Conservation (phyloP, 179 eudicot genomes). For the Sideroxylon spinosum region DNA sequence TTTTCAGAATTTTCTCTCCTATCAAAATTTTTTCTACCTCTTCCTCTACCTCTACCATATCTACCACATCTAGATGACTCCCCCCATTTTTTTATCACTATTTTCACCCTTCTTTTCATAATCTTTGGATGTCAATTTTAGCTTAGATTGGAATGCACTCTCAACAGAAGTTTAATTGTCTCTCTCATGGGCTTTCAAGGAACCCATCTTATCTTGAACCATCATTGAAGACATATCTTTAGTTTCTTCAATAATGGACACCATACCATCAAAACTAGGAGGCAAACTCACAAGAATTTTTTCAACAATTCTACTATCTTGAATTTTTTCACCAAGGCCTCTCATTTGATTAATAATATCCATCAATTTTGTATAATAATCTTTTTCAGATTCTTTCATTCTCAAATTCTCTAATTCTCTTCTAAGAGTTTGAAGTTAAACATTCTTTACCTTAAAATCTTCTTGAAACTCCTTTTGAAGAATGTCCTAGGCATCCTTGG, state of each 20-base stretch:
- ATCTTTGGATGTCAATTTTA: too few relatives aligned
- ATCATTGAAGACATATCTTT: background rate
- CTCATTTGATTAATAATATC: background rate
- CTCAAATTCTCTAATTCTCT: constrained; percentile 21
- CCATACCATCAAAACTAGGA: background rate
- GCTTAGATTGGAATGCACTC: too few relatives aligned
- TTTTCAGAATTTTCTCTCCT: too few relatives aligned
- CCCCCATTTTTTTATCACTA: too few relatives aligned
- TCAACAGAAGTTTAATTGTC: too few relatives aligned
- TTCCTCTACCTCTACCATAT: too few relatives aligned
- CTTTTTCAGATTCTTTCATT: constrained; percentile 11
- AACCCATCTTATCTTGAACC: constrained; percentile 1
- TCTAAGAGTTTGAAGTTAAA: constrained; percentile 8
- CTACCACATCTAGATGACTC: too few relatives aligned
- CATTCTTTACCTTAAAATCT: background rate
- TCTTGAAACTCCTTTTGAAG: constrained; percentile 13
- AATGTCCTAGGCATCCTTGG: background rate
- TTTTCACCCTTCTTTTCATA: too few relatives aligned
- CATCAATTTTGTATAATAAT: background rate
- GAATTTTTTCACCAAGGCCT: background rate
- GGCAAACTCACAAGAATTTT: background rate
- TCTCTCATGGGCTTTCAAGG: constrained; percentile 11
- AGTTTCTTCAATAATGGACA: constrained; percentile 15
- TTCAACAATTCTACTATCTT: background rate
- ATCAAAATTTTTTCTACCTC: too few relatives aligned